Percentiles rank a stretch among this genome's conserved stretches.
These are phyloP conservation scores for Cubamyces lactineus DNA, from an alignment of 768 basidiomycete species.

Conservation along the genomic window DNA sequence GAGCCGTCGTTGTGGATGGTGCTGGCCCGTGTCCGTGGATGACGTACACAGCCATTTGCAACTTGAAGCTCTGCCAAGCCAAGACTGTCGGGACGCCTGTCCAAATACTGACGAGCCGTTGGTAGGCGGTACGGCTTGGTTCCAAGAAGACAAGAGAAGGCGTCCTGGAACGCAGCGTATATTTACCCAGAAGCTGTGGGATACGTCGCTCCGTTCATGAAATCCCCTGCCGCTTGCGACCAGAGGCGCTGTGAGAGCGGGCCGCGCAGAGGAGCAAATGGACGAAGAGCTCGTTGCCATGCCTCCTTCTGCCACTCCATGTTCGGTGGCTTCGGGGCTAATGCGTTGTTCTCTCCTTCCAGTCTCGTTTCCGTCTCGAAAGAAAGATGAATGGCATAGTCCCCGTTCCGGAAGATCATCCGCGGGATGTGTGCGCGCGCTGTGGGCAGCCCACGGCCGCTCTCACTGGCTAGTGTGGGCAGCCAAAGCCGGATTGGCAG, in stretches of 20 bases:
- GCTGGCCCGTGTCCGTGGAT: background rate
- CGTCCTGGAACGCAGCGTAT: background rate
- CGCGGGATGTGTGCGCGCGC: background rate
- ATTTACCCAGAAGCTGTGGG: background rate
- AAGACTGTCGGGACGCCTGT: background rate
- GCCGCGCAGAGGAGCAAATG: background rate
- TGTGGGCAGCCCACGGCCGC: background rate
- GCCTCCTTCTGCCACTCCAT: background rate
- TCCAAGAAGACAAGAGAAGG: background rate
- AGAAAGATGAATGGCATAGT: background rate
- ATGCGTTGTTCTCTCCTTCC: background rate
- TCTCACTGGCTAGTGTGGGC: constrained; percentile 6
- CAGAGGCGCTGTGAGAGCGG: background rate
- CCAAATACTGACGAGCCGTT: too few relatives aligned
- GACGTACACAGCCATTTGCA: too few relatives aligned
- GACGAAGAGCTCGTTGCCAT: constrained; percentile 5
- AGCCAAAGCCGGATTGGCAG: background rate
- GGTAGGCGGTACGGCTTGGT: background rate
- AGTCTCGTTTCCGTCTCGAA: too few relatives aligned
- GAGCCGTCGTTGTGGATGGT: background rate
- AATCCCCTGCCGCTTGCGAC: background rate
- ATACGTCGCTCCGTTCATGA: background rate
- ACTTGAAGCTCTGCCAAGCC: constrained; percentile 11
- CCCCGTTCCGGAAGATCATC: background rate
- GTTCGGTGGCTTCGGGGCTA: background rate